Percentiles rank a stretch among this genome's conserved stretches.
Evolutionary conservation across 2,329 filamentous ascomycete species (phyloP).

Genomic region (Cladophialophora chaetospira): DNA sequence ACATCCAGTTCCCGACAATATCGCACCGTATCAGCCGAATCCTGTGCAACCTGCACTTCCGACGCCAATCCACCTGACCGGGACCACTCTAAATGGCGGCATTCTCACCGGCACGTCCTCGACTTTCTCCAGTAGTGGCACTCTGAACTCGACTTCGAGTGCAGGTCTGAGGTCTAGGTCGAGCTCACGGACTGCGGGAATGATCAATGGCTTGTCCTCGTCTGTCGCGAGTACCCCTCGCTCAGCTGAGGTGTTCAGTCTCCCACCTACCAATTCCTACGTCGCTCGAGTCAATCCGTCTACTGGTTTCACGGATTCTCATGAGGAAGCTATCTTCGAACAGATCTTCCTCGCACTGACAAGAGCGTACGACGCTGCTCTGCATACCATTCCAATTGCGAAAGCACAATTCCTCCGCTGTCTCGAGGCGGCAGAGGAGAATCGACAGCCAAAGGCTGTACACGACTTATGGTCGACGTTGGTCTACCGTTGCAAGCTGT

Average conservation of each 20-base stretch:
- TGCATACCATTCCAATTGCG: slow-evolving; percentile 70
- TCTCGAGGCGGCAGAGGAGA: slow-evolving; percentile 64
- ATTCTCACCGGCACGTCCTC: slow-evolving; percentile 21
- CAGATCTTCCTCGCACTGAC: slow-evolving; percentile 76
- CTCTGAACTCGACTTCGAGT: slow-evolving; percentile 19
- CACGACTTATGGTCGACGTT: slow-evolving; percentile 69
- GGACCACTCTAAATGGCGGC: slow-evolving; percentile 25
- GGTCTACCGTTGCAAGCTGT: slow-evolving; percentile 69
- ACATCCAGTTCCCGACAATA: slow-evolving; percentile 38
- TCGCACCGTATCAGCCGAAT: slow-evolving; percentile 19
- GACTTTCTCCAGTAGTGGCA: slow-evolving; percentile 27
- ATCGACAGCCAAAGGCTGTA: slow-evolving; percentile 61
- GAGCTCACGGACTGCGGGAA: slow-evolving; percentile 29
- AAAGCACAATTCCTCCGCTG: slow-evolving; percentile 66
- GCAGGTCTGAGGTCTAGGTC: slow-evolving; percentile 31
- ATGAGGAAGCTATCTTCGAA: slow-evolving; percentile 81
- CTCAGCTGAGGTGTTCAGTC: slow-evolving; percentile 77
- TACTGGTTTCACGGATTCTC: slow-evolving; percentile 65
- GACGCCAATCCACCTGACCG: slow-evolving; percentile 29
- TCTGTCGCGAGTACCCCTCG: slow-evolving; percentile 69
- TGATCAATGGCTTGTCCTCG: slow-evolving; percentile 43
- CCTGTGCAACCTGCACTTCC: slow-evolving; percentile 23
- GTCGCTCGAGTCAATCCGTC: slow-evolving; percentile 55
- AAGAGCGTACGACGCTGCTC: slow-evolving; percentile 71
- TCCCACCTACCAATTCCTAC: slow-evolving; percentile 51